These are phyloP conservation scores for Heracleum sosnowskyi DNA, from an alignment of 129 eudicot species.

Conservation along the genomic window DNA sequence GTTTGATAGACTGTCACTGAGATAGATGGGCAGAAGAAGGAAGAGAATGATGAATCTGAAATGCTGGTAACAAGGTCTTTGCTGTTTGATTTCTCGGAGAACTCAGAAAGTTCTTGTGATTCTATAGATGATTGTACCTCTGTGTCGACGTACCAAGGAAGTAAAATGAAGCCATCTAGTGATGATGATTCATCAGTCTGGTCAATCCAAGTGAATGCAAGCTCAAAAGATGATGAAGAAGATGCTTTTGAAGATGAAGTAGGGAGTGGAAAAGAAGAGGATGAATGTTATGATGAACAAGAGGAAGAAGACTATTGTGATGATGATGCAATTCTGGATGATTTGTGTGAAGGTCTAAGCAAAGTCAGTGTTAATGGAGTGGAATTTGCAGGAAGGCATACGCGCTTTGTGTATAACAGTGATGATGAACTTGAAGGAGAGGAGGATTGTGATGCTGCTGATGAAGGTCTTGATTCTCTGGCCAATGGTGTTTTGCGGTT, in stretches of 20 bases:
- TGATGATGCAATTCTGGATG: slow-evolving; percentile 19
- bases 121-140: slow-evolving; percentile 48
- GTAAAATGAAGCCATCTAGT: slow-evolving; percentile 14
- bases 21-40: slow-evolving; percentile 22
- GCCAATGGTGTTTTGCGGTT: slow-evolving; percentile 14
- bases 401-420: slow-evolving; percentile 66
- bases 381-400: slow-evolving; percentile 33
- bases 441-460: slow-evolving; percentile 13
- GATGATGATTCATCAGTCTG: slow-evolving; percentile 66
- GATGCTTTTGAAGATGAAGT: slow-evolving; percentile 24
- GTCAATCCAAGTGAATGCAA: slow-evolving; percentile 82
- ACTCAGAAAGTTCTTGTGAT: slow-evolving; percentile 39
- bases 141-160: slow-evolving; percentile 26
- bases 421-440: slow-evolving; percentile 56
- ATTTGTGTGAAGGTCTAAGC: slow-evolving; percentile 65
- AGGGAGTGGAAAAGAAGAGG: slow-evolving; percentile 10
- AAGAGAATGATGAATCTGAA: slow-evolving; percentile 31
- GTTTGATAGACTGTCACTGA: slow-evolving; percentile 40
- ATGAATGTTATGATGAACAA: slow-evolving; percentile 8
- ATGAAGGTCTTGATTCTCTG: slow-evolving; percentile 2
- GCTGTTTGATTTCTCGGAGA: slow-evolving; percentile 66
- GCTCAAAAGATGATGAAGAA: slow-evolving; percentile 42
- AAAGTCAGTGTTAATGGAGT: slow-evolving; percentile 39
- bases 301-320: slow-evolving; percentile 15
- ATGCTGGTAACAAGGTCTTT: slow-evolving; percentile 59